Evolutionary conservation across 768 basidiomycete species (phyloP).

Genomic region (Suillus bovinus): DNA sequence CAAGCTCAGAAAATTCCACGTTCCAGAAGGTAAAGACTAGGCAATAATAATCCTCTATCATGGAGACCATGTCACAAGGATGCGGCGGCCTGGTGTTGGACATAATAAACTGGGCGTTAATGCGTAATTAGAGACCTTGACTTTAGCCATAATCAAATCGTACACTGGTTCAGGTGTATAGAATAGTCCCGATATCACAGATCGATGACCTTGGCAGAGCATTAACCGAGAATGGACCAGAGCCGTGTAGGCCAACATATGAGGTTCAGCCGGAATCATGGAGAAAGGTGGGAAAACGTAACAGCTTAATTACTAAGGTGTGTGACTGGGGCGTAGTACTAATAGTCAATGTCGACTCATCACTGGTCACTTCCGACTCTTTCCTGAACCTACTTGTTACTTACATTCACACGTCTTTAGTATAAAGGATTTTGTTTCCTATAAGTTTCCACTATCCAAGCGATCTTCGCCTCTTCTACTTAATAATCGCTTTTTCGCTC

Average conservation of each 20-base stretch:
- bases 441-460: constrained; percentile 3
- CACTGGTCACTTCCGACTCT: constrained; percentile 13
- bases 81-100: too few relatives aligned
- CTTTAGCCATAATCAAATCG: not conserved
- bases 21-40: too few relatives aligned
- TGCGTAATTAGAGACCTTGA: constrained; percentile 20
- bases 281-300: constrained; percentile 31
- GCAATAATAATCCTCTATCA: too few relatives aligned
- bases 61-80: too few relatives aligned
- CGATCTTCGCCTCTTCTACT: constrained; percentile 7
- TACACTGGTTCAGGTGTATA: not conserved
- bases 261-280: too few relatives aligned
- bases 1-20: not conserved
- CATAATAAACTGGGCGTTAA: constrained; percentile 25
- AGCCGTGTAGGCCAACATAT: too few relatives aligned
- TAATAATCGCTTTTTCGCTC: not conserved
- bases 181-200: not conserved
- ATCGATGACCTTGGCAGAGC: not conserved
- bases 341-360: constrained; percentile 1
- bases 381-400: constrained; percentile 10
- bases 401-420: constrained; percentile 29
- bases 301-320: constrained; percentile 26
- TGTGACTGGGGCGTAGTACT: constrained; percentile 23
- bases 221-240: too few relatives aligned
- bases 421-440: constrained; percentile 26